Evolutionary conservation across 768 basidiomycete species (phyloP).

Genomic region (Xerocomellus chrysenteron): DNA sequence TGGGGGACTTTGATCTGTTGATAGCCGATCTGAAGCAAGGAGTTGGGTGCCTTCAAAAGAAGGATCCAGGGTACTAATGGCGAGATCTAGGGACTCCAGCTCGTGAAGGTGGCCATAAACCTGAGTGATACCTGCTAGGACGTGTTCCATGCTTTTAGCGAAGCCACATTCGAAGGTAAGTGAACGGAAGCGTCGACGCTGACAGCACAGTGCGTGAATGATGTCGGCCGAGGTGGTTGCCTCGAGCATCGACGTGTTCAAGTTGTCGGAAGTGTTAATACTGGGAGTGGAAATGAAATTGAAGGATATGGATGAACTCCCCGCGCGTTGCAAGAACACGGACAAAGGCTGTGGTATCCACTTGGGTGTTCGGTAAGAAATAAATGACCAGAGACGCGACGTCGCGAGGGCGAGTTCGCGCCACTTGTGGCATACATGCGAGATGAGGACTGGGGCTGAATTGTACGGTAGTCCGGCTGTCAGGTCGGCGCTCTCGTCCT

Average conservation of each 20-base stretch:
- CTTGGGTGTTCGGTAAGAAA: slow-evolving; percentile 29
- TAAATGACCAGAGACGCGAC: slow-evolving; percentile 45
- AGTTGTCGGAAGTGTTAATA: slow-evolving; percentile 2
- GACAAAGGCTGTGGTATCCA: slow-evolving; percentile 26
- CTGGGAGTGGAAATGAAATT: slow-evolving; percentile 29
- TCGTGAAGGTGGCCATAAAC: slow-evolving; percentile 17
- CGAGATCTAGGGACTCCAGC: slow-evolving; percentile 32
- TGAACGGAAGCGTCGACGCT: slow-evolving; percentile 32
- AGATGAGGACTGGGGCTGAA: slow-evolving; percentile 40
- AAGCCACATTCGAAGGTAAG: slow-evolving; percentile 35
- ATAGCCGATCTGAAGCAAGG: slow-evolving; percentile 20
- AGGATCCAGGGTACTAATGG: slow-evolving; percentile 25
- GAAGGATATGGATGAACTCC: slow-evolving; percentile 35
- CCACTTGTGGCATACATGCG: slow-evolving; percentile 53
- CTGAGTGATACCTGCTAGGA: slow-evolving; percentile 23
- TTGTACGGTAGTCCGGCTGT: slow-evolving; percentile 27
- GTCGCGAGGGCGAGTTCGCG: slow-evolving; percentile 43
- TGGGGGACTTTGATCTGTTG: slow-evolving; percentile 2
- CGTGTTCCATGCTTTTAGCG: slow-evolving; percentile 28
- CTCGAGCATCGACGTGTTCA: slow-evolving; percentile 19
- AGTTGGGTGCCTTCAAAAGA: slow-evolving; percentile 29
- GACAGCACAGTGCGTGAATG: slow-evolving; percentile 21
- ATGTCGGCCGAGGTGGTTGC: slow-evolving; percentile 23
- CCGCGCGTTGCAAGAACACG: slow-evolving; percentile 39
- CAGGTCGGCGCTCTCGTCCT: slow-evolving; percentile 27